These are phyloP conservation scores for Pseudocercospora eumusae DNA, from an alignment of 2,329 filamentous ascomycete genomes.

Conservation along the genomic window DNA sequence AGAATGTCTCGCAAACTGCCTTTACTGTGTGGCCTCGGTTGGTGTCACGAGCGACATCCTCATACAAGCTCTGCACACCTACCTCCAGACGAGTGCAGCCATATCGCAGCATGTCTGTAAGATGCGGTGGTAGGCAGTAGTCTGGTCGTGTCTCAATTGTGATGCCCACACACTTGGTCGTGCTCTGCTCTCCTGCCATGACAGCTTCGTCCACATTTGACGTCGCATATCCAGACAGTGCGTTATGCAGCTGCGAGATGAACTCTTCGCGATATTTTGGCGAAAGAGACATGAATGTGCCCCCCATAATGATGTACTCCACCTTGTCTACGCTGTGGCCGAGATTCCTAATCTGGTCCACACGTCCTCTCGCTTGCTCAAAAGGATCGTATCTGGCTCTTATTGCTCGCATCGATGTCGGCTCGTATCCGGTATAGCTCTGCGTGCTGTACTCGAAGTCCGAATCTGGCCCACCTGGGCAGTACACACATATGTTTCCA, in stretches of 20 bases:
- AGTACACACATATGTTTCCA: conserved; percentile 98
- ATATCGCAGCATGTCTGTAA: conserved; percentile 95
- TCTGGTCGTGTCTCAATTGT: conserved; percentile 97
- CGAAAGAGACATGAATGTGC: conserved; percentile 96
- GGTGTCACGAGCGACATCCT: conserved; percentile 96
- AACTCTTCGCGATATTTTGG: conserved; percentile 89
- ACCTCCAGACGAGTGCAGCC: conserved; percentile 93
- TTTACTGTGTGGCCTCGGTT: conserved; percentile 96
- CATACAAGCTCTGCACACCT: conserved; percentile 94
- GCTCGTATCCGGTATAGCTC: conserved; percentile 97
- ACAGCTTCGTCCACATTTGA: conserved; percentile 95
- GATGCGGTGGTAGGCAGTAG: conserved; percentile 93
- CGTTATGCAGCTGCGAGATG: conserved; percentile 94
- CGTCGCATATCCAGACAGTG: conserved; percentile 92
- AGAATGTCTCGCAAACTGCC: conserved; percentile 93
- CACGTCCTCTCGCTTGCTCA: conserved; percentile 90
- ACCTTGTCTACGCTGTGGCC: conserved; percentile 98
- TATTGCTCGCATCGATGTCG: conserved; percentile 97
- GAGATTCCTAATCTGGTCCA: conserved; percentile 93
- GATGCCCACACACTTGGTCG: conserved; percentile 95
- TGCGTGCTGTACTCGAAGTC: conserved; percentile 99
- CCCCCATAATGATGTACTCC: conserved; percentile 99
- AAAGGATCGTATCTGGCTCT: conserved; percentile 96
- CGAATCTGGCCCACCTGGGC: conserved; percentile 92
- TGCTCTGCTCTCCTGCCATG: conserved; percentile 91